Conservation (phyloP, 371 early-diverging fungal species). For the Haplosporangium sp. region DNA sequence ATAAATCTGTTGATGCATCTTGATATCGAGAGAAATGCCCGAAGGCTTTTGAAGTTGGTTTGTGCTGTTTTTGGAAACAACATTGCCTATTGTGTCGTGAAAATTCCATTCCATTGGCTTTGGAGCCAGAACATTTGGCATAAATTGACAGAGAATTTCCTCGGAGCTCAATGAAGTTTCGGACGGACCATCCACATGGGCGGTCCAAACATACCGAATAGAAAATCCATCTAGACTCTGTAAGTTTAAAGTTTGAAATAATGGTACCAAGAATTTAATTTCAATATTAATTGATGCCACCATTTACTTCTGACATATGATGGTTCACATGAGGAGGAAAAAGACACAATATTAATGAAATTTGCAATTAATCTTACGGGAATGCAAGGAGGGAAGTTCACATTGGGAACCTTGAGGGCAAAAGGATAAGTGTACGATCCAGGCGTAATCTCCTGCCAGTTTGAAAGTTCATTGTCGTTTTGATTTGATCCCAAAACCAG, state of each 20-base stretch:
- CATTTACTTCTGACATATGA: not conserved
- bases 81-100: slow-evolving; percentile 27
- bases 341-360: no score
- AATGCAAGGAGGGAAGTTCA: slow-evolving; percentile 55
- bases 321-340: not conserved
- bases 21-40: slow-evolving; percentile 38
- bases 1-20: slow-evolving; percentile 54
- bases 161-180: slow-evolving; percentile 38
- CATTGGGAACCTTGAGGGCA: slow-evolving; percentile 67
- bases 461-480: slow-evolving; percentile 57
- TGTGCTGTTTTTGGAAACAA: slow-evolving; percentile 28
- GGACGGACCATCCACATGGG: slow-evolving; percentile 65
- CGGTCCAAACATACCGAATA: slow-evolving; percentile 63
- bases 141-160: slow-evolving; percentile 50
- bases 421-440: slow-evolving; percentile 69
- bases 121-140: slow-evolving; percentile 50
- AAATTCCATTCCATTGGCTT: slow-evolving; percentile 56
- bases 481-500: slow-evolving; percentile 41
- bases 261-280: not conserved
- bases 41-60: slow-evolving; percentile 37
- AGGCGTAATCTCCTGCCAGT: slow-evolving; percentile 67
- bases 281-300: not conserved
- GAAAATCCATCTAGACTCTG: slow-evolving; percentile 44
- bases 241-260: no score
- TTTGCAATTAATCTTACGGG: slow-evolving; percentile 28